Conservation (phyloP, 2,329 filamentous ascomycete genomes). For the Magnaporthales sp. region DNA sequence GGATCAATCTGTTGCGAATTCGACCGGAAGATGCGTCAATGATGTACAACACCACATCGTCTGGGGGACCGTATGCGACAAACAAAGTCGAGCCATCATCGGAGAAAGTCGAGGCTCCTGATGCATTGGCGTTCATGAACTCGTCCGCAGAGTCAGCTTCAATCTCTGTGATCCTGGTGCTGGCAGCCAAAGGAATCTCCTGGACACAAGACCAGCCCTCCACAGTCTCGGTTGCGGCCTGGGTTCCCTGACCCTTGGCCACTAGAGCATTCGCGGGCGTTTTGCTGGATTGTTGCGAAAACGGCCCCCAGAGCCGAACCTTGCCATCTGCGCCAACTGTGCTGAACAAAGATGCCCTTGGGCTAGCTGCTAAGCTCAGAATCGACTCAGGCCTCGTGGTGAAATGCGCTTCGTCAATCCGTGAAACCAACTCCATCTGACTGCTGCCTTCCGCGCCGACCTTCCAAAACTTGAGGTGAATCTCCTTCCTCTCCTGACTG, state of each 20-base stretch:
- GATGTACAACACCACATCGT: conserved; percentile 60
- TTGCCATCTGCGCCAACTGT: conserved; percentile 75
- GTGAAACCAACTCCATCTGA: conserved; percentile 65
- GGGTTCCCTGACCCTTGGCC: not conserved
- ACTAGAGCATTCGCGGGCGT: conserved; percentile 20
- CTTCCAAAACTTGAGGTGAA: conserved; percentile 87
- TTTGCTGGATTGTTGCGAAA: conserved; percentile 49
- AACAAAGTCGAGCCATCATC: conserved; percentile 80
- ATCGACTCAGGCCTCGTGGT: conserved; percentile 48
- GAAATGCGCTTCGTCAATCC: conserved; percentile 76
- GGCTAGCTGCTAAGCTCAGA: conserved; percentile 65
- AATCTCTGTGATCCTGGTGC: conserved; percentile 18
- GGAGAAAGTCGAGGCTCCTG: conserved; percentile 66
- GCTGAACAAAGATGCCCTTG: conserved; percentile 62
- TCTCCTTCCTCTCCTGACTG: conserved; percentile 37
- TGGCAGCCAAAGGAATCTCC: conserved; percentile 40
- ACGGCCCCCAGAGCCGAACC: conserved; percentile 72
- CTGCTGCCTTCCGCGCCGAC: conserved; percentile 43
- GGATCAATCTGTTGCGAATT: conserved; percentile 58
- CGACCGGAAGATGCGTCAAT: conserved; percentile 64
- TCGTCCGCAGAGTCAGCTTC: conserved; percentile 8
- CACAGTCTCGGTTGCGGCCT: not conserved
- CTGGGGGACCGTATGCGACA: conserved; percentile 46
- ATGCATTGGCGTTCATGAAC: conserved; percentile 18
- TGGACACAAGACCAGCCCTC: conserved; percentile 13